phyloP scores from a whole-genome alignment of 768 basidiomycete species.

The Boletus vermiculosoides region DNA sequence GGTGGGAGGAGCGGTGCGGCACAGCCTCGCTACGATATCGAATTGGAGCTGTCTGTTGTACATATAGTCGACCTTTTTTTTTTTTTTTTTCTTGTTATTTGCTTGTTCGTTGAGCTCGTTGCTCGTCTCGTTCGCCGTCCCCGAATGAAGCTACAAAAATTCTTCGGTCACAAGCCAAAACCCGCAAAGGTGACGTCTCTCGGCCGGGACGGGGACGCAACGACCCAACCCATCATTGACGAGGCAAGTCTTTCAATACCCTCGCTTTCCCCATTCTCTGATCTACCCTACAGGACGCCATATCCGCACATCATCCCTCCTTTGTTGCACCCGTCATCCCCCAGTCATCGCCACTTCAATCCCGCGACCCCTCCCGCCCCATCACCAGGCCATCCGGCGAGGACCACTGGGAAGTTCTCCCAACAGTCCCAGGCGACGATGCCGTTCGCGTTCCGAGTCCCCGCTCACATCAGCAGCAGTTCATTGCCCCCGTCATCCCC shows the following conservation, averaged over 20 bases:
- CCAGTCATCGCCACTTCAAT: not conserved
- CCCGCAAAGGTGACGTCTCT: conserved; percentile 29
- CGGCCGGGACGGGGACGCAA: conserved; percentile 22
- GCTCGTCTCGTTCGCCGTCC: too few species aligned
- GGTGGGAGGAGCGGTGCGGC: conserved; percentile 9
- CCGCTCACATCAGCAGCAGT: conserved; percentile 26
- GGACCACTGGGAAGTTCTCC: conserved; percentile 48
- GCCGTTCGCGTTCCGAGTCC: conserved; percentile 21
- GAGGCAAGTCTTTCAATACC: conserved; percentile 25
- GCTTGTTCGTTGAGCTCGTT: not conserved
- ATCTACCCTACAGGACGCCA: conserved; percentile 19
- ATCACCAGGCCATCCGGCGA: conserved; percentile 34
- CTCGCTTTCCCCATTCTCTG: not conserved
- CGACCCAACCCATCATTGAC: conserved; percentile 27
- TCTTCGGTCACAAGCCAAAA: conserved; percentile 54
- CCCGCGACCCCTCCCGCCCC: conserved; percentile 26
- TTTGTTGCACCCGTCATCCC: not conserved
- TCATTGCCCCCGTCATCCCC: conserved; percentile 31
- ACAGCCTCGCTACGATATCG: conserved; percentile 25
- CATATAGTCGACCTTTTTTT: conserved; percentile 2
- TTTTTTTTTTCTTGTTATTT: not conserved
- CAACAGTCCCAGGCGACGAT: conserved; percentile 28
- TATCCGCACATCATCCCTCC: conserved; percentile 23
- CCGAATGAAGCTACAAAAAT: conserved; percentile 53
- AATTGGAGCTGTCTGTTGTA: not conserved